Conservation (phyloP, 2,329 filamentous ascomycete genomes). For the Arthrobotrys iridis region DNA sequence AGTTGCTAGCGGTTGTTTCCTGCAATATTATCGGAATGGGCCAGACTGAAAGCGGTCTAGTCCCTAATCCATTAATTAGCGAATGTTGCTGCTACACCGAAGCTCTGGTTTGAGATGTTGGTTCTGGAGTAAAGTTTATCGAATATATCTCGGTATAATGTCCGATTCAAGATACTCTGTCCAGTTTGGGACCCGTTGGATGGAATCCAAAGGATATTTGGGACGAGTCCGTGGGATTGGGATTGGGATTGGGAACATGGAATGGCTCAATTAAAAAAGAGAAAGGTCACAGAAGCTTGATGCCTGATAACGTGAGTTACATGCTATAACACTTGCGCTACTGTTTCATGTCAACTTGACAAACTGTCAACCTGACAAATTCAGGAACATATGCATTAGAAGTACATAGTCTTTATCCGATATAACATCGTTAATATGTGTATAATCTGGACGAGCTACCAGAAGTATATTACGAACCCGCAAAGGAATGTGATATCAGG, state of each 20-base stretch:
- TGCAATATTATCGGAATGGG: neutral
- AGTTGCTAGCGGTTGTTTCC: neutral
- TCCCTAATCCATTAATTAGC: neutral
- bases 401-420: neutral
- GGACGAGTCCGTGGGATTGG: no score
- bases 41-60: neutral
- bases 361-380: neutral
- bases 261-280: no score
- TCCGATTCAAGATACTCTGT: conserved; percentile 22
- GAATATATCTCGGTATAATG: neutral
- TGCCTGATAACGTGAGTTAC: no score
- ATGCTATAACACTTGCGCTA: conserved; percentile 1
- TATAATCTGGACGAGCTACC: neutral
- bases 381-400: neutral
- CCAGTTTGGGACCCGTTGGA: neutral
- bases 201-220: no score
- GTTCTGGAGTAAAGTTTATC: neutral
- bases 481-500: neutral
- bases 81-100: neutral
- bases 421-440: neutral
- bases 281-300: no score
- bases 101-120: neutral
- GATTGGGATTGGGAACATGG: no score
- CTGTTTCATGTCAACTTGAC: neutral
- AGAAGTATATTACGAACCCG: no score